Evolutionary conservation across 768 basidiomycete genomes (phyloP).

Genomic region (Lactifluus hygrophoroides): DNA sequence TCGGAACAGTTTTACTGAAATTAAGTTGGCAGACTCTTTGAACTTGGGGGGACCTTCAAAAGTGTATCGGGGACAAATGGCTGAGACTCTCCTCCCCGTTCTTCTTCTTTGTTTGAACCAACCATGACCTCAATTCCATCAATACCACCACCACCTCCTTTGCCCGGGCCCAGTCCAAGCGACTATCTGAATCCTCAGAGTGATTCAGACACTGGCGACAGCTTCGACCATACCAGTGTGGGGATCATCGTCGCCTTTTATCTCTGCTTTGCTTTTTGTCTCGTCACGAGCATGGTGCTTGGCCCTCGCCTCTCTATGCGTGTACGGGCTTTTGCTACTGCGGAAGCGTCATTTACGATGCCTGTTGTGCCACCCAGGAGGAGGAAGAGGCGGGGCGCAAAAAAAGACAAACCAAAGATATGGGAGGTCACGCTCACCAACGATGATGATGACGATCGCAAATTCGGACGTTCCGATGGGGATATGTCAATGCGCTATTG

Average conservation of each 20-base stretch:
- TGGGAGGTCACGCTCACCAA: conserved; percentile 12
- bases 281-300: background rate
- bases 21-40: background rate
- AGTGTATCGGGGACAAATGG: too few relatives aligned
- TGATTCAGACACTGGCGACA: too few relatives aligned
- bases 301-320: background rate
- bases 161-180: too few relatives aligned
- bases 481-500: background rate
- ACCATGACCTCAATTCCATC: background rate
- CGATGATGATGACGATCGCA: background rate
- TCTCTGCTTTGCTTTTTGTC: background rate
- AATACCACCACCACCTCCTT: background rate
- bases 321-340: too few relatives aligned
- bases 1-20: background rate
- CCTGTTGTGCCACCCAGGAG: background rate
- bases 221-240: background rate
- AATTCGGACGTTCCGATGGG: background rate
- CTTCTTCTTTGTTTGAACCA: too few relatives aligned
- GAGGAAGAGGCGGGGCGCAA: too few relatives aligned
- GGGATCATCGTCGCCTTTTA: background rate
- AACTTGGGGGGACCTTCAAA: too few relatives aligned
- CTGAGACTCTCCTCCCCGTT: too few relatives aligned
- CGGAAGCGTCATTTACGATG: background rate
- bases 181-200: too few relatives aligned
- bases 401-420: conserved; percentile 1